Conservation (phyloP, 441 rosid genomes). For the Populus trichocarpa region DNA sequence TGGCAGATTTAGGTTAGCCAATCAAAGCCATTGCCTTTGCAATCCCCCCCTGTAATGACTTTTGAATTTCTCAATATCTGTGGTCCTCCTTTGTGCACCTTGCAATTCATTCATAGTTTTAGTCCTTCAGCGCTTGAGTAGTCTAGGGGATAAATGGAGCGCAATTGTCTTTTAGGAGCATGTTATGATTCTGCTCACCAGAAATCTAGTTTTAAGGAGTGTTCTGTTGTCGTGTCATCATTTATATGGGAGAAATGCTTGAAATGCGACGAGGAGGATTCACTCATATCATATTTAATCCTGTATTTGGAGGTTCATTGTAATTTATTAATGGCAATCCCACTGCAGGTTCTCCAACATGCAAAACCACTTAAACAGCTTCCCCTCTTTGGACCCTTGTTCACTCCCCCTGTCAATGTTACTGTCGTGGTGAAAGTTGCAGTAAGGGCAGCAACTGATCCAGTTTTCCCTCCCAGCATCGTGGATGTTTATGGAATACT, state of each 20-base stretch:
- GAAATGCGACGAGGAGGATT: not conserved
- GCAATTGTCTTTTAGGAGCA: not conserved
- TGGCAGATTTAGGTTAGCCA: not conserved
- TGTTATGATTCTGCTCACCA: not conserved
- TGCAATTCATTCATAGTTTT: too few relatives aligned
- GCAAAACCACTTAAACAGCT: constrained; percentile 45
- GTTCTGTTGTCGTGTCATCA: not conserved
- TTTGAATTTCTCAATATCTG: not conserved
- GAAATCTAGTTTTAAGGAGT: not conserved
- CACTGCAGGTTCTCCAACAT: constrained; percentile 51
- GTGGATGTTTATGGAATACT: constrained; percentile 49
- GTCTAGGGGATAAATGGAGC: too few relatives aligned
- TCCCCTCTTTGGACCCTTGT: constrained; percentile 58
- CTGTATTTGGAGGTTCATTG: not conserved
- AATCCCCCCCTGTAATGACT: not conserved
- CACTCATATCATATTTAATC: too few relatives aligned
- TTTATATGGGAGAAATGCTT: not conserved
- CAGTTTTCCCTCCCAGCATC: constrained; percentile 48
- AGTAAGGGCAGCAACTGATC: constrained; percentile 54
- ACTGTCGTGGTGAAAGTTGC: constrained; percentile 58
- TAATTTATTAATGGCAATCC: not conserved
- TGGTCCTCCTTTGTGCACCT: too few relatives aligned
- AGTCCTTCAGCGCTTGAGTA: too few relatives aligned
- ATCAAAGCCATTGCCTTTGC: not conserved
- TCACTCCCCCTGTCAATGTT: constrained; percentile 57